Conservation (phyloP, 2,329 filamentous ascomycete species). For the Paramyrothecium roridum region DNA sequence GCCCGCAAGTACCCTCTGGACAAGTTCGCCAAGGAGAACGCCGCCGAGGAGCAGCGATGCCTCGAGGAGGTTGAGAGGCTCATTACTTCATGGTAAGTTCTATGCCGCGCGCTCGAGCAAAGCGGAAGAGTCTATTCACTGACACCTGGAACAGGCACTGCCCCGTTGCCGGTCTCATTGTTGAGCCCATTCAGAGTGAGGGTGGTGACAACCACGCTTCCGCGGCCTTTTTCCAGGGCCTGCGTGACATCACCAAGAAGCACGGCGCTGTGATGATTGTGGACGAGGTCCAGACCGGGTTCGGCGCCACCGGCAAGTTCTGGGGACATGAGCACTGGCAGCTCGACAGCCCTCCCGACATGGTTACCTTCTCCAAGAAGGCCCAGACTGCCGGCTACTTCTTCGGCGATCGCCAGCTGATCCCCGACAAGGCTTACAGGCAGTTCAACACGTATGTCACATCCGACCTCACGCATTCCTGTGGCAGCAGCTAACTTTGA, state of each 20-base stretch:
- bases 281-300: constrained; percentile 75
- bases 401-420: constrained; percentile 69
- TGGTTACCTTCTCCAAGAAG: constrained; percentile 89
- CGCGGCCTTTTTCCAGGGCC: constrained; percentile 71
- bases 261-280: constrained; percentile 73
- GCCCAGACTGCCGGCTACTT: constrained; percentile 83
- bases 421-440: constrained; percentile 78
- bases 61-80: constrained; percentile 70
- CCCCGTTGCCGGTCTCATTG: constrained; percentile 69
- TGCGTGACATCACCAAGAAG: constrained; percentile 68
- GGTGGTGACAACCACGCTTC: constrained; percentile 83
- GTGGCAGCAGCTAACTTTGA: background rate
- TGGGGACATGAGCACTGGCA: constrained; percentile 88
- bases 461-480: background rate
- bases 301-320: constrained; percentile 83
- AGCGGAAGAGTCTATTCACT: background rate
- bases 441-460: constrained; percentile 68
- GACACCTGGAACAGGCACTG: constrained; percentile 41
- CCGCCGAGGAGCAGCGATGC: constrained; percentile 67
- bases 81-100: constrained; percentile 52
- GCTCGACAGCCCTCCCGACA: constrained; percentile 68
- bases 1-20: constrained; percentile 72
- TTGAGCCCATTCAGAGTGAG: constrained; percentile 81
- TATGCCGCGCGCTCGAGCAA: background rate
- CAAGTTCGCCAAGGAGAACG: constrained; percentile 66